Conservation (phyloP, 2,329 filamentous ascomycete species). For the Xenoacremonium recifei region DNA sequence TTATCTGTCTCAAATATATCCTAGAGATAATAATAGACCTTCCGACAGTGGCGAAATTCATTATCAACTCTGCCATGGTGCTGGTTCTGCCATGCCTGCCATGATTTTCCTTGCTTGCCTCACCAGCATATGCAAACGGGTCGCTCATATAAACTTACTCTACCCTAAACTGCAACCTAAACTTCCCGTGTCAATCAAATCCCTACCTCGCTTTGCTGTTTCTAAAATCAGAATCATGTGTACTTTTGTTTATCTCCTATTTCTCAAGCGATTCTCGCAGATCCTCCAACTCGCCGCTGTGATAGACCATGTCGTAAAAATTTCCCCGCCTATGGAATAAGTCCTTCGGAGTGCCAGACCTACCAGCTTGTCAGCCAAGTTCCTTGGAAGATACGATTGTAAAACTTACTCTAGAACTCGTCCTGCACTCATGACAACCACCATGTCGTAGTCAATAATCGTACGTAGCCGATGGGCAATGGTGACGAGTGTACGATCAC, state of each 20-base stretch:
- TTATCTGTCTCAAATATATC: no score
- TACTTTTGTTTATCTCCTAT: not conserved
- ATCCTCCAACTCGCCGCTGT: constrained; percentile 52
- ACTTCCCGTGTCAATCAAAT: no score
- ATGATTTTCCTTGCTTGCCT: no score
- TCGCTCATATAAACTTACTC: no score
- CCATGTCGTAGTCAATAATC: constrained; percentile 58
- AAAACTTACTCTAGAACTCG: constrained; percentile 50
- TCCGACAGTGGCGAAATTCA: no score
- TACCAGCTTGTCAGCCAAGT: constrained; percentile 18
- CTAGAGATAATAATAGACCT: no score
- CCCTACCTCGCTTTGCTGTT: no score
- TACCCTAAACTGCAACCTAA: no score
- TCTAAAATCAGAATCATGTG: no score
- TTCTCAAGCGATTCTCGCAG: constrained; percentile 35
- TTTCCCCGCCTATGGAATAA: constrained; percentile 43
- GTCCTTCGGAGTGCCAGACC: constrained; percentile 45
- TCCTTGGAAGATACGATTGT: not conserved
- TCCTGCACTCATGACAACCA: constrained; percentile 56
- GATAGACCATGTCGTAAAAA: constrained; percentile 55
- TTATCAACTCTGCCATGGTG: no score
- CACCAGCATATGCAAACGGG: no score
- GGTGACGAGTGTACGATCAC: constrained; percentile 53
- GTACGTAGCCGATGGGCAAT: constrained; percentile 58
- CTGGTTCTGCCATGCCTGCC: no score